Percentiles rank a stretch among this genome's conserved stretches.
These are phyloP conservation scores for Trichoderma harzianum DNA, from an alignment of 2,329 filamentous ascomycete genomes.

Conservation along the genomic window DNA sequence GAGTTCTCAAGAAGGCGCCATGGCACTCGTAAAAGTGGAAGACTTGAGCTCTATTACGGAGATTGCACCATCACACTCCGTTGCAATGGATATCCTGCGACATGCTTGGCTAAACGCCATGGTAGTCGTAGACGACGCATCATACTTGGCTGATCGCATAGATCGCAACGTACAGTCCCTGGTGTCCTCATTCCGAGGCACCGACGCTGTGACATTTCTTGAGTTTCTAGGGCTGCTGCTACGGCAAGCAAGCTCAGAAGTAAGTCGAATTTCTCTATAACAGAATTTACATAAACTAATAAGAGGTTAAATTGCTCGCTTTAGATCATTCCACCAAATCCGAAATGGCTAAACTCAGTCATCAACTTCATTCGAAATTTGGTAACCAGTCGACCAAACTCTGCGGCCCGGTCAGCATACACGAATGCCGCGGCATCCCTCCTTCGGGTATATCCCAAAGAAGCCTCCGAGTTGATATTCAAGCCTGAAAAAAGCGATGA, in stretches of 20 bases:
- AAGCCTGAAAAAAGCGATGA: slow-evolving; percentile 38
- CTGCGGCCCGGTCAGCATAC: slow-evolving; percentile 55
- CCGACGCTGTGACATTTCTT: slow-evolving; percentile 58
- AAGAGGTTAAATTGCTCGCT: not conserved
- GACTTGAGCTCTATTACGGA: slow-evolving; percentile 56
- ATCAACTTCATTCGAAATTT: slow-evolving; percentile 50
- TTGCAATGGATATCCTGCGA: slow-evolving; percentile 53
- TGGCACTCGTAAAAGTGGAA: slow-evolving; percentile 44
- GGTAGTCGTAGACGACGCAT: slow-evolving; percentile 30
- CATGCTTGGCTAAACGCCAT: slow-evolving; percentile 55
- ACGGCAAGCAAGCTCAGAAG: slow-evolving; percentile 45
- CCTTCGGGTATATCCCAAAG: slow-evolving; percentile 51
- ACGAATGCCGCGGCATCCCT: slow-evolving; percentile 57
- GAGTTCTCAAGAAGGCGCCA: slow-evolving; percentile 49
- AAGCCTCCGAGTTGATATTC: slow-evolving; percentile 51
- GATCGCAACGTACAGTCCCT: slow-evolving; percentile 47
- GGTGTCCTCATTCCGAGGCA: slow-evolving; percentile 53
- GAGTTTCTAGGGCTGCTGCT: slow-evolving; percentile 54
- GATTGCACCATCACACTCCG: slow-evolving; percentile 50
- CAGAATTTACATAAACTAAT: not conserved
- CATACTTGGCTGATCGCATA: slow-evolving; percentile 39
- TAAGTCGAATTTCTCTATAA: slow-evolving; percentile 31
- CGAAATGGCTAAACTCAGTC: slow-evolving; percentile 51
- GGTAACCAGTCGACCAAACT: slow-evolving; percentile 52
- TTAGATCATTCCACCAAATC: slow-evolving; percentile 47